Conservation (phyloP, 2,329 filamentous ascomycete species). For the Lachnellula hyalina region DNA sequence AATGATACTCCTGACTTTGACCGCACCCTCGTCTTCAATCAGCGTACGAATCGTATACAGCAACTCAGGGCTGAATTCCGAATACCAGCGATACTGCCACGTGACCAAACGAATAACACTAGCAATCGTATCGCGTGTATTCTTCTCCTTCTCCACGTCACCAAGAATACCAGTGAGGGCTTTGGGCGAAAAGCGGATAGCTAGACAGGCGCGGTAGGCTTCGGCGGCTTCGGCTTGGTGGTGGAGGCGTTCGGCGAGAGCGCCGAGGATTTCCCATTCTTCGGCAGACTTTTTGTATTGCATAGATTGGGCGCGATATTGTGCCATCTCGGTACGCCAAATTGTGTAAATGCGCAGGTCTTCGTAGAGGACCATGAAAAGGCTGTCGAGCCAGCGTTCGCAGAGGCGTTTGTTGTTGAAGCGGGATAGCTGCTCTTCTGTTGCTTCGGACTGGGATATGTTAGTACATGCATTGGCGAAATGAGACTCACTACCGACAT, state of each 20-base stretch:
- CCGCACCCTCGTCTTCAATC: conserved; percentile 95
- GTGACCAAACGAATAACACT: conserved; percentile 88
- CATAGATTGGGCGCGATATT: conserved; percentile 87
- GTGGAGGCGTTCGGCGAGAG: conserved; percentile 86
- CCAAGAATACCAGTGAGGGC: conserved; percentile 80
- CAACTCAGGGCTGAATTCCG: conserved; percentile 92
- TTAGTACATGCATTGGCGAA: conserved; percentile 22
- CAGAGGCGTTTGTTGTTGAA: conserved; percentile 97
- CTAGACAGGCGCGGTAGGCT: conserved; percentile 83
- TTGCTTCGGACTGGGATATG: conserved; percentile 49
- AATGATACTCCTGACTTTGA: conserved; percentile 95
- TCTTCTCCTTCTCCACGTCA: conserved; percentile 70
- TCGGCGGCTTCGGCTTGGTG: conserved; percentile 88
- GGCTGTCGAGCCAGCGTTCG: conserved; percentile 94
- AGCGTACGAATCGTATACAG: conserved; percentile 83
- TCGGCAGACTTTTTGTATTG: conserved; percentile 96
- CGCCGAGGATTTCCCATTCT: conserved; percentile 96
- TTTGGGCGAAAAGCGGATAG: conserved; percentile 87
- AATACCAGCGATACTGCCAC: conserved; percentile 99
- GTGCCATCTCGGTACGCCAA: conserved; percentile 96
- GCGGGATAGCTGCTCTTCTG: conserved; percentile 73
- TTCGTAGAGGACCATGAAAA: conserved; percentile 99
- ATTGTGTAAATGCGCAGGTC: conserved; percentile 98
- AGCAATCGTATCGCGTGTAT: conserved; percentile 74
- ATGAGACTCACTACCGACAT: conserved; percentile 41